Conservation (phyloP, 768 basidiomycete species). For the Kwoniella pini region DNA sequence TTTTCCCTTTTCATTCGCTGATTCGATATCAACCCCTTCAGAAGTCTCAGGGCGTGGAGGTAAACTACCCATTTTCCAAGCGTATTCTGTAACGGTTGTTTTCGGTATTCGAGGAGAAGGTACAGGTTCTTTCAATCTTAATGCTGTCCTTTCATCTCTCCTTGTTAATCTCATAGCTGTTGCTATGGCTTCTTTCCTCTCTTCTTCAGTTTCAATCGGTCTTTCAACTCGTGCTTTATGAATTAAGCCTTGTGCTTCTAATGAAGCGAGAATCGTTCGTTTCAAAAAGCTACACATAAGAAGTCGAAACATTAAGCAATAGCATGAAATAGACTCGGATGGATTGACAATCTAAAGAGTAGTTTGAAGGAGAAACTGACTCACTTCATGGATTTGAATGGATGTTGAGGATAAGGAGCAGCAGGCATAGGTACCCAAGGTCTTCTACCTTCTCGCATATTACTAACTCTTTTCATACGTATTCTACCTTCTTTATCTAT, state of each 20-base stretch:
- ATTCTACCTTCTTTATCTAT: constrained; percentile 27
- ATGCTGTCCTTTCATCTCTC: constrained; percentile 21
- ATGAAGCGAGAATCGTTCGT: constrained; percentile 27
- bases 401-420: constrained; percentile 43
- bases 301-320: too few relatives aligned
- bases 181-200: constrained; percentile 28
- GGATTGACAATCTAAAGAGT: too few relatives aligned
- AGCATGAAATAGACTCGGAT: too few relatives aligned
- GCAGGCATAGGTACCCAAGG: constrained; percentile 37
- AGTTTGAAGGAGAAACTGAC: constrained; percentile 9
- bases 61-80: constrained; percentile 27
- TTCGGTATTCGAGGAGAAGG: constrained; percentile 15
- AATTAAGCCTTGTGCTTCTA: constrained; percentile 38
- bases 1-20: neutral
- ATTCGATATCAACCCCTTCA: neutral
- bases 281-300: constrained; percentile 34
- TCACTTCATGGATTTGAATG: constrained; percentile 41
- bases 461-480: constrained; percentile 39
- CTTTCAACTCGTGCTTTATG: constrained; percentile 20
- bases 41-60: neutral
- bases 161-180: constrained; percentile 27
- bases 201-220: constrained; percentile 32
- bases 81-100: constrained; percentile 17
- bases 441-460: constrained; percentile 38
- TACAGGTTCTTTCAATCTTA: constrained; percentile 17